Conservation (phyloP, 768 basidiomycete genomes). For the Myochromella boudieri region DNA sequence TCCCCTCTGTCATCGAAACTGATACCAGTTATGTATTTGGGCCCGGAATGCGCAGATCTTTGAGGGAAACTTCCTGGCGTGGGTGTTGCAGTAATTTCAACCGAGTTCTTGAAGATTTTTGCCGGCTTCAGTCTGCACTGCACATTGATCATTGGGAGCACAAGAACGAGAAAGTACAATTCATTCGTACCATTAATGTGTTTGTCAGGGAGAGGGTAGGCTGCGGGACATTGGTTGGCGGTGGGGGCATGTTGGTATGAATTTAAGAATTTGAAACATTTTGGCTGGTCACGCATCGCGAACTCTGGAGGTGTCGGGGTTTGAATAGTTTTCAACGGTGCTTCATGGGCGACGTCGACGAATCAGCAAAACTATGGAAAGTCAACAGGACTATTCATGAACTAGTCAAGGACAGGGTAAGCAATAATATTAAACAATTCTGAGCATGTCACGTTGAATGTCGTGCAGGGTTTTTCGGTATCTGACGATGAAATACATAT, state of each 20-base stretch:
- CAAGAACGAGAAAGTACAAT: slow-evolving; percentile 11
- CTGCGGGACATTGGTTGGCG: slow-evolving; percentile 30
- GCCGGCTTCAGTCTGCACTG: slow-evolving; percentile 83
- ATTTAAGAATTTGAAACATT: neutral
- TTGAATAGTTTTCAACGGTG: slow-evolving; percentile 39
- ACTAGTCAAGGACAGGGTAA: slow-evolving; percentile 91
- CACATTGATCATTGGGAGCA: slow-evolving; percentile 5
- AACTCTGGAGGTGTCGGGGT: slow-evolving; percentile 52
- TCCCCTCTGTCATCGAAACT: slow-evolving; percentile 92
- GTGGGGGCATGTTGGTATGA: slow-evolving; percentile 39
- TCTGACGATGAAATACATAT: slow-evolving; percentile 93
- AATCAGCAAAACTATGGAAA: slow-evolving; percentile 90
- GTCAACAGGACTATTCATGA: slow-evolving; percentile 97
- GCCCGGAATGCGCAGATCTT: slow-evolving; percentile 42
- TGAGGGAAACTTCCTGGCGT: slow-evolving; percentile 34
- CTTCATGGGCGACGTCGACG: slow-evolving; percentile 71
- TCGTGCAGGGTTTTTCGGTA: slow-evolving; percentile 87
- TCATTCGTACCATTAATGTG: slow-evolving; percentile 48
- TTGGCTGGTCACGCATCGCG: no score
- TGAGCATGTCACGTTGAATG: no score
- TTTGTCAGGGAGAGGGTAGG: slow-evolving; percentile 46
- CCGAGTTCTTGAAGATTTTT: slow-evolving; percentile 80
- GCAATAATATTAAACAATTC: no score
- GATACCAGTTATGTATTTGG: slow-evolving; percentile 82
- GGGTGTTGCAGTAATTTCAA: slow-evolving; percentile 59